phyloP scores from a whole-genome alignment of 208 protist species.

The Wallacemonas rigidus region DNA sequence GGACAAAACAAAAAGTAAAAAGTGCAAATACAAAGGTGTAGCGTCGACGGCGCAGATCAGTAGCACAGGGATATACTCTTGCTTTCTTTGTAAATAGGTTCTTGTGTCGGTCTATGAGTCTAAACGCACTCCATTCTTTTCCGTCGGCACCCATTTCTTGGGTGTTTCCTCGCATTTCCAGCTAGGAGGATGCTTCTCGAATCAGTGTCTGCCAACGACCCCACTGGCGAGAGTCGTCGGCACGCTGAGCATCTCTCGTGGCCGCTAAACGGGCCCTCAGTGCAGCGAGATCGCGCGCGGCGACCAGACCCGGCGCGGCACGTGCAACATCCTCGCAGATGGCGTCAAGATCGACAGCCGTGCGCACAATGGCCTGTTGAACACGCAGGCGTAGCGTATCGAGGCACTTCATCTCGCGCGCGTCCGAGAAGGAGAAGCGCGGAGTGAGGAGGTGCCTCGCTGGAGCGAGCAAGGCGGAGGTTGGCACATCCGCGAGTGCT shows the following conservation, averaged over 20 bases:
- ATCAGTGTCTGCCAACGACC: conserved; percentile 35
- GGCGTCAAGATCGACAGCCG: conserved; percentile 4
- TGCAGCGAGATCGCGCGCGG: conserved; percentile 20
- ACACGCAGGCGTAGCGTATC: conserved; percentile 53
- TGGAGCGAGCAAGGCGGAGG: conserved; percentile 48
- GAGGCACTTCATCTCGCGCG: conserved; percentile 56
- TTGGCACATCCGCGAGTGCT: conserved; percentile 31
- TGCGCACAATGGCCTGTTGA: conserved; percentile 41
- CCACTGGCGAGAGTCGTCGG: conserved; percentile 1
- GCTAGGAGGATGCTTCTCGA: neutral
- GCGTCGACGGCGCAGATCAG: no score
- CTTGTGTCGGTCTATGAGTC: no score
- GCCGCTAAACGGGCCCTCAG: conserved; percentile 24
- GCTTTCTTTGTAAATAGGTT: no score
- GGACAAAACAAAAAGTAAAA: no score
- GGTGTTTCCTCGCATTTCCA: no score
- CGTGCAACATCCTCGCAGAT: neutral
- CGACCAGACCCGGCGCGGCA: neutral
- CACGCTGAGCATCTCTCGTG: neutral
- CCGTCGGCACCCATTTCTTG: no score
- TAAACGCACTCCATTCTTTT: no score
- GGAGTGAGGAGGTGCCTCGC: conserved; percentile 59
- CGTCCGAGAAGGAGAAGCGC: conserved; percentile 74
- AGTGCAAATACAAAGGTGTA: no score
- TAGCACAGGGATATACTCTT: no score